These are phyloP conservation scores for Coniella lustricola DNA, from an alignment of 2,329 filamentous ascomycete genomes.

Conservation along the genomic window DNA sequence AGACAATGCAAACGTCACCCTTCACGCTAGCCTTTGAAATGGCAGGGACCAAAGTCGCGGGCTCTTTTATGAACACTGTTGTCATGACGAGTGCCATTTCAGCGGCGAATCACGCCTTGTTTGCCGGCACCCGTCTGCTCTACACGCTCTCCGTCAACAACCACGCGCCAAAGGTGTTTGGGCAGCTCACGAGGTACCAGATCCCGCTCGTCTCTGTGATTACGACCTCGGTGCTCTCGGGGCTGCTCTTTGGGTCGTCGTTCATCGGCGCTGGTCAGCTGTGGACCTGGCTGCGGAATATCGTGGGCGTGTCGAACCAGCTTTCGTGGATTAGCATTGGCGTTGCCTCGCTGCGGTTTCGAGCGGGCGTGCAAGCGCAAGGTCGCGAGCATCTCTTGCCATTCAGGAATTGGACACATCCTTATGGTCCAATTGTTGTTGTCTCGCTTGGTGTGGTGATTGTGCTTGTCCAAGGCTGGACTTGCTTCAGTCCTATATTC, in stretches of 20 bases:
- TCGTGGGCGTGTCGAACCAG: conserved; percentile 62
- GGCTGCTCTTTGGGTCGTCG: conserved; percentile 57
- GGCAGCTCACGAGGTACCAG: conserved; percentile 38
- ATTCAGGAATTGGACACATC: conserved; percentile 62
- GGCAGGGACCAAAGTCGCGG: conserved; percentile 47
- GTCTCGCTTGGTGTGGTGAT: conserved; percentile 52
- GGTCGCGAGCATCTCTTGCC: conserved; percentile 55
- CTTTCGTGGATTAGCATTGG: conserved; percentile 60
- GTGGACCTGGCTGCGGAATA: conserved; percentile 61
- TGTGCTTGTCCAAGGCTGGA: conserved; percentile 58
- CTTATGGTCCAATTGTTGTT: conserved; percentile 50
- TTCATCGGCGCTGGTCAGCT: conserved; percentile 59
- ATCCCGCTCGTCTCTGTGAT: conserved; percentile 50
- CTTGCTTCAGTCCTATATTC: conserved; percentile 53
- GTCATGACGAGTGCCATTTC: conserved; percentile 52
- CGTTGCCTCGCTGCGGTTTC: conserved; percentile 59
- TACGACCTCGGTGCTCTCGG: conserved; percentile 44
- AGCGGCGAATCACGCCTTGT: conserved; percentile 53
- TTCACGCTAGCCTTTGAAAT: conserved; percentile 59
- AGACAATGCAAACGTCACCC: conserved; percentile 41
- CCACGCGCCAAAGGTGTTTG: conserved; percentile 51
- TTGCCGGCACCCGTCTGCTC: conserved; percentile 49
- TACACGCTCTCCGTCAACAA: conserved; percentile 48
- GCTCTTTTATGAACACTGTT: conserved; percentile 54
- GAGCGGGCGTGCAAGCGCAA: conserved; percentile 47